These are phyloP conservation scores for Capsicum chinense DNA, from an alignment of 257 asterid species.

Conservation along the genomic window DNA sequence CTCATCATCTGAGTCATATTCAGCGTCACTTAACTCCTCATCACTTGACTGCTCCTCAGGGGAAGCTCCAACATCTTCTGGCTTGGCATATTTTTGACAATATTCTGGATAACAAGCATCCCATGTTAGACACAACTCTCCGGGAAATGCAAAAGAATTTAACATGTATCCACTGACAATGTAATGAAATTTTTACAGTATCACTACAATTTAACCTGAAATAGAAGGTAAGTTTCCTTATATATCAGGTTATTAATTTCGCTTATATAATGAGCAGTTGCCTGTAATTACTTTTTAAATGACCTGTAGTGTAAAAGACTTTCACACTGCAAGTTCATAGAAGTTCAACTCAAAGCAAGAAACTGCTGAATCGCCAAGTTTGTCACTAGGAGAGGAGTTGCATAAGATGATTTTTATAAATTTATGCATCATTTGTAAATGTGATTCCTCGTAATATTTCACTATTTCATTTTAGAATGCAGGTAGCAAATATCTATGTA, in stretches of 20 bases:
- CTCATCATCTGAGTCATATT: constrained; percentile 71
- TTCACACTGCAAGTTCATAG: not conserved
- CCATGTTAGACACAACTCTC: not conserved
- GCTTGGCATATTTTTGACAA: constrained; percentile 85
- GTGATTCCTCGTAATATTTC: not conserved
- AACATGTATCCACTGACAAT: not conserved
- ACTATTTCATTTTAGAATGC: not conserved
- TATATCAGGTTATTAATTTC: not conserved
- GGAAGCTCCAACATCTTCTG: constrained; percentile 78
- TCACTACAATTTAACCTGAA: not conserved
- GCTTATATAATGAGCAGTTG: not conserved
- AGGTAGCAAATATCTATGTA: not conserved
- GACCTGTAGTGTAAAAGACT: not conserved
- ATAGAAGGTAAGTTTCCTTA: not conserved
- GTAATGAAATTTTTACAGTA: not conserved
- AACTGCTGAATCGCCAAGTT: not conserved
- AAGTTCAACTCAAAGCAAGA: not conserved
- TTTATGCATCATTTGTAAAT: not conserved
- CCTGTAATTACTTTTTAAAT: not conserved
- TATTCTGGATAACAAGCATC: constrained; percentile 57
- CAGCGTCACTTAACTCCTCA: constrained; percentile 81
- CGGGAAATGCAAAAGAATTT: not conserved
- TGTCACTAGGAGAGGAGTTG: not conserved
- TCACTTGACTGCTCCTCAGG: constrained; percentile 75
- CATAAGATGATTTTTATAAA: not conserved